Conservation (phyloP, 2,329 filamentous ascomycete genomes). For the Aspergillus intermedius region DNA sequence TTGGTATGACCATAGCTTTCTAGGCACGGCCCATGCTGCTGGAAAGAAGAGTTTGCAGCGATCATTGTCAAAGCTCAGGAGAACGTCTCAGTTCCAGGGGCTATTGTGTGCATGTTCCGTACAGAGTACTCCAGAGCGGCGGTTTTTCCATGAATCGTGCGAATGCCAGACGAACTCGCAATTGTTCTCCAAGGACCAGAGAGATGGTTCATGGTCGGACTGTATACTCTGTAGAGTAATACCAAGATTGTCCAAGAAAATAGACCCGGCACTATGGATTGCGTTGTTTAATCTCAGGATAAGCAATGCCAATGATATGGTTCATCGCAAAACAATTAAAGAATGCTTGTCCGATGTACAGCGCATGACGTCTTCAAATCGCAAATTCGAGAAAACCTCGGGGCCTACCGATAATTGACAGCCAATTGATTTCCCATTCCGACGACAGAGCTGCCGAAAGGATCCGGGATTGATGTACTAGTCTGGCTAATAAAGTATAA, state of each 20-base stretch:
- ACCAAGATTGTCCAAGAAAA: neutral
- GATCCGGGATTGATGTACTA: neutral
- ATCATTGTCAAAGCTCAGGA: too few relatives aligned
- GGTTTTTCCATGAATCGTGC: too few relatives aligned
- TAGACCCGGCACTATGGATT: neutral
- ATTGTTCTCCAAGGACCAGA: neutral
- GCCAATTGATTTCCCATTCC: neutral
- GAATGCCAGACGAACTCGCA: too few relatives aligned
- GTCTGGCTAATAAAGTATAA: neutral
- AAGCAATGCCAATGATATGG: too few relatives aligned
- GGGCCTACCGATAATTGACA: neutral
- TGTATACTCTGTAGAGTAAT: neutral
- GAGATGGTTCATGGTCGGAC: neutral
- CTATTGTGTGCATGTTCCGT: neutral
- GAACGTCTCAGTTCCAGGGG: neutral
- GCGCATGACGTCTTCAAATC: neutral
- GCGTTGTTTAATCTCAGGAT: too few relatives aligned
- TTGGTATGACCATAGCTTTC: neutral
- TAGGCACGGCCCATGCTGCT: neutral
- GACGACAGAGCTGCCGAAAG: neutral
- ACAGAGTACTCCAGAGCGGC: too few relatives aligned
- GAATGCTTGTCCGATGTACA: too few relatives aligned
- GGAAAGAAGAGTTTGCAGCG: too few relatives aligned
- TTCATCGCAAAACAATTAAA: neutral
- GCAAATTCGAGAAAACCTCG: neutral